A percentile compares a stretch with the other conserved stretches of the same genome.
These are phyloP conservation scores for Alliaria petiolata DNA, from an alignment of 345 rosid genomes.

Conservation along the genomic window DNA sequence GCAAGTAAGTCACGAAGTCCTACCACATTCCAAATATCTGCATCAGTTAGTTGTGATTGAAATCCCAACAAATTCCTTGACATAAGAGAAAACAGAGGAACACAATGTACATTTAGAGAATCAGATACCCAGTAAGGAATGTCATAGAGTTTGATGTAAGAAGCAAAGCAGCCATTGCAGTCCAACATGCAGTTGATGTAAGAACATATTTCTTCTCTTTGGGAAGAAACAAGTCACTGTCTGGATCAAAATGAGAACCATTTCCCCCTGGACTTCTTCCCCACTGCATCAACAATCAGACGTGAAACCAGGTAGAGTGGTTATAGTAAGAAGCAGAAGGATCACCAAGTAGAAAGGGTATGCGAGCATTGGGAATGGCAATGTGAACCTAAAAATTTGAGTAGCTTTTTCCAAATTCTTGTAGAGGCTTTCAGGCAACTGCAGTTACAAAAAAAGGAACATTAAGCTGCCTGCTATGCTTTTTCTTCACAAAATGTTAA, in stretches of 20 bases:
- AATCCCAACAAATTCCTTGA: not conserved
- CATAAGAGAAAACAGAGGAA: not conserved
- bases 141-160: conserved; percentile 66
- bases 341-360: conserved; percentile 88
- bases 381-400: conserved; percentile 53
- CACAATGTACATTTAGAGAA: not conserved
- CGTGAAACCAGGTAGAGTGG: not conserved
- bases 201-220: conserved; percentile 63
- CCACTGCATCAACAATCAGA: conserved; percentile 47
- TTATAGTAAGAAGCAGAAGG: not conserved
- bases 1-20: conserved; percentile 76
- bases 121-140: conserved; percentile 56
- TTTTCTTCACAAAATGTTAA: too few species aligned
- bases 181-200: conserved; percentile 76
- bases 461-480: too few species aligned
- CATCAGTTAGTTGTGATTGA: conserved; percentile 1
- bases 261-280: conserved; percentile 74
- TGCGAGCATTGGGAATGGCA: conserved; percentile 89
- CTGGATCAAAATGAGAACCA: conserved; percentile 81
- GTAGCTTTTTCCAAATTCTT: conserved; percentile 42
- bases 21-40: conserved; percentile 73
- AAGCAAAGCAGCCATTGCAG: conserved; percentile 59
- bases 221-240: conserved; percentile 67
- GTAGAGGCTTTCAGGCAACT: conserved; percentile 73
- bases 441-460: conserved; percentile 3